Conservation (phyloP, 305 asterid genomes). For the Ajuga reptans region DNA sequence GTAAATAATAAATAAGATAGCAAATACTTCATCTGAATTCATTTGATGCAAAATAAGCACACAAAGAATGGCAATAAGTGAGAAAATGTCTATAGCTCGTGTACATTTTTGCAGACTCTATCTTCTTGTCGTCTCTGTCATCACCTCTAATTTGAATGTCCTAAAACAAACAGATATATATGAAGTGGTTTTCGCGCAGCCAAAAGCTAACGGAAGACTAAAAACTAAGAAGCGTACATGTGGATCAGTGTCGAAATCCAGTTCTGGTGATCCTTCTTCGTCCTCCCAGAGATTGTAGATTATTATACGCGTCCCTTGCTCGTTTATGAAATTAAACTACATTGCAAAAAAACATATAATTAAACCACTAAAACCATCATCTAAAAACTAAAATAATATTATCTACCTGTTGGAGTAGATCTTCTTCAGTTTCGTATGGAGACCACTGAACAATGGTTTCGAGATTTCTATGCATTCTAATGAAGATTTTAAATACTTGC, state of each 20-base stretch:
- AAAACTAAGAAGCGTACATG: conserved; percentile 27
- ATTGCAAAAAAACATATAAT: background rate
- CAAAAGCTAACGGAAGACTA: background rate
- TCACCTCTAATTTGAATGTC: conserved; percentile 64
- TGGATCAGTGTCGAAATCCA: conserved; percentile 51
- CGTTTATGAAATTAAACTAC: conserved; percentile 35
- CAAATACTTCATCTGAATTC: background rate
- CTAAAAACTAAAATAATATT: background rate
- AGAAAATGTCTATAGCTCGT: conserved; percentile 54
- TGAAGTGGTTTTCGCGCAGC: too few species aligned
- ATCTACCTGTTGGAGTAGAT: conserved; percentile 54
- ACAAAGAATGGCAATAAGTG: conserved; percentile 60
- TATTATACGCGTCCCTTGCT: conserved; percentile 64
- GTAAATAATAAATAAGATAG: background rate
- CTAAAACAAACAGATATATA: conserved; percentile 25
- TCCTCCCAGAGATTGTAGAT: conserved; percentile 82
- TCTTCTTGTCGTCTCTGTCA: conserved; percentile 51
- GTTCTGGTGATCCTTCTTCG: conserved; percentile 50
- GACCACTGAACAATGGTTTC: conserved; percentile 58
- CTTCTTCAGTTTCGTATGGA: conserved; percentile 52
- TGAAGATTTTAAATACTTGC: conserved; percentile 35
- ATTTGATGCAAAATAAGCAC: background rate
- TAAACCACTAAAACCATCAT: background rate
- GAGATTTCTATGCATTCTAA: conserved; percentile 41
- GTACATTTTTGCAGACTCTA: conserved; percentile 40